Percentiles rank a stretch among this genome's conserved stretches.
phyloP scores from a whole-genome alignment of 768 basidiomycete species.

The Boletales sp. region DNA sequence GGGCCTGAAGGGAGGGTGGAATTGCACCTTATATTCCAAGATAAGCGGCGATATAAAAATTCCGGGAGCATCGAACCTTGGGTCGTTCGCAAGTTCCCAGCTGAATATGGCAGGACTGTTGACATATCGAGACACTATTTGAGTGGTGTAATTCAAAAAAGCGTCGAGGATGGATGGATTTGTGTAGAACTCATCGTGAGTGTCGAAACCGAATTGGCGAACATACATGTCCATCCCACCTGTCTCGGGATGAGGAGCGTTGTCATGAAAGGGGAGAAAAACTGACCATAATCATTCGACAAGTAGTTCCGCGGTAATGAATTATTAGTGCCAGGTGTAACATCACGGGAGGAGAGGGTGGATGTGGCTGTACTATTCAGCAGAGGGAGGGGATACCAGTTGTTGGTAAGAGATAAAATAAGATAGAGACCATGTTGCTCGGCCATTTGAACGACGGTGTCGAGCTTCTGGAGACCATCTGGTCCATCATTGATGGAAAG shows the following conservation, averaged over 20 bases:
- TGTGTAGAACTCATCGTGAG: conserved; percentile 60
- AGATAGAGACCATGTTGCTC: conserved; percentile 52
- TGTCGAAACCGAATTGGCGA: conserved; percentile 36
- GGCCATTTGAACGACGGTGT: conserved; percentile 53
- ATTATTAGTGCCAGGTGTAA: conserved; percentile 33
- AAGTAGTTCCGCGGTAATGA: conserved; percentile 48
- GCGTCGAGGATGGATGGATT: conserved; percentile 44
- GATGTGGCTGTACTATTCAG: conserved; percentile 20
- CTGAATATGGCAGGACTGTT: conserved; percentile 49
- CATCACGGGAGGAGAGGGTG: conserved; percentile 22
- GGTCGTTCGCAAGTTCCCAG: conserved; percentile 68
- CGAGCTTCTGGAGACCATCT: conserved; percentile 61
- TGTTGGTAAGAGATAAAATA: conserved; percentile 58
- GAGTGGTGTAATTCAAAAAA: conserved; percentile 56
- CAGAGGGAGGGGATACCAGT: conserved; percentile 47
- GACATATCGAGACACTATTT: conserved; percentile 53
- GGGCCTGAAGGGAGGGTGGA: conserved; percentile 45
- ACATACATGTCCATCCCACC: conserved; percentile 70
- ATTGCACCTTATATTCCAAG: conserved; percentile 43
- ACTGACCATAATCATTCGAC: conserved; percentile 59
- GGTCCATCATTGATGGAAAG: conserved; percentile 54
- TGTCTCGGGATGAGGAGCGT: conserved; percentile 21
- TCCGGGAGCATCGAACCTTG: conserved; percentile 38
- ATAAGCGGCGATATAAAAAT: neutral
- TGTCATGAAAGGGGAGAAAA: neutral